Conservation (phyloP, 1,284 basidiomycete genomes). For the Apiotrichum montevideense region DNA sequence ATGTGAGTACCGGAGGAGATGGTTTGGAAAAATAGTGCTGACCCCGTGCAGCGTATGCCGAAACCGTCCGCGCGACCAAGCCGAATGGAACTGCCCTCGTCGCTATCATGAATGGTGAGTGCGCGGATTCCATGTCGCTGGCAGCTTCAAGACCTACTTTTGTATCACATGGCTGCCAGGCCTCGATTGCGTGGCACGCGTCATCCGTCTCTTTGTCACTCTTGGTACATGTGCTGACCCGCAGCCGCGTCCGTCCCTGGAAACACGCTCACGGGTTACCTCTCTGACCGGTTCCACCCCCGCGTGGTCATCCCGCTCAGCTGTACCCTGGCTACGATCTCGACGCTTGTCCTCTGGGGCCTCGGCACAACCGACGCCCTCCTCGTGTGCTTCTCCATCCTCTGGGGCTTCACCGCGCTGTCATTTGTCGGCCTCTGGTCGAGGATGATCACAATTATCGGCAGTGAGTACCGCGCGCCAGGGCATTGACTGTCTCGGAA, state of each 20-base stretch:
- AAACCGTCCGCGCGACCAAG: constrained; percentile 28
- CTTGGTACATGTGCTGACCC: too few species aligned
- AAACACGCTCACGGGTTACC: constrained; percentile 35
- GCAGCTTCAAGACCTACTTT: too few species aligned
- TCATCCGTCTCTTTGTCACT: too few species aligned
- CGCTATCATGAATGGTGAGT: constrained; percentile 37
- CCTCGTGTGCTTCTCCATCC: constrained; percentile 29
- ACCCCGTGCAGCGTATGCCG: constrained; percentile 27
- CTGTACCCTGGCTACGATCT: constrained; percentile 31
- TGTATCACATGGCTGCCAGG: too few species aligned
- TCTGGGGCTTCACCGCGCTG: constrained; percentile 31
- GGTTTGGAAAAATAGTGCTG: too few species aligned
- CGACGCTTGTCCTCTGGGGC: constrained; percentile 38
- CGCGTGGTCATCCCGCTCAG: constrained; percentile 33
- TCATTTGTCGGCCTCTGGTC: constrained; percentile 37
- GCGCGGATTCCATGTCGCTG: not conserved
- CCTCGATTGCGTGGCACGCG: too few species aligned
- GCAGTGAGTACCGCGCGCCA: constrained; percentile 20
- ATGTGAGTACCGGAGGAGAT: constrained; percentile 20
- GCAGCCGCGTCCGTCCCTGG: constrained; percentile 39
- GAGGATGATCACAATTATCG: constrained; percentile 31
- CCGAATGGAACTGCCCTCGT: constrained; percentile 42
- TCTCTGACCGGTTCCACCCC: constrained; percentile 38
- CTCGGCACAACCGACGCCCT: constrained; percentile 33
- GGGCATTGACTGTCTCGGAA: too few species aligned